Percentiles rank a stretch among this genome's conserved stretches.
These are phyloP conservation scores for Rhizoctonia solani DNA, from an alignment of 1,284 basidiomycete species.

Conservation along the genomic window DNA sequence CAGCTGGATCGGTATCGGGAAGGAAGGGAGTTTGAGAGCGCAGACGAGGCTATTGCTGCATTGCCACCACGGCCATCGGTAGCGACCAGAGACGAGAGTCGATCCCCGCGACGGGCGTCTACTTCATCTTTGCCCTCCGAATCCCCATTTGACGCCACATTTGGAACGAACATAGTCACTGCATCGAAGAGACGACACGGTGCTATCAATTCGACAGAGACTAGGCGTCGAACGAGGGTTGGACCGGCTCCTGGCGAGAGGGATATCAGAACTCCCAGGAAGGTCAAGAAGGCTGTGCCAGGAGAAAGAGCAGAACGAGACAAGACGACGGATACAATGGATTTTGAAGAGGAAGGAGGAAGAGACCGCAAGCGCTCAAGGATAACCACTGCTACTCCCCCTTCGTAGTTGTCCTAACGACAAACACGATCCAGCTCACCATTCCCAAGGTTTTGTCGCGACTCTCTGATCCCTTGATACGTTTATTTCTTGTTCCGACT, in stretches of 20 bases:
- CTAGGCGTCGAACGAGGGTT: too few relatives aligned
- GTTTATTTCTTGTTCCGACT: background rate
- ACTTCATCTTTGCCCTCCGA: slow-evolving; percentile 10
- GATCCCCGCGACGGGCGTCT: slow-evolving; percentile 26
- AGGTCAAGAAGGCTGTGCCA: slow-evolving; percentile 40
- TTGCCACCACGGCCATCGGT: slow-evolving; percentile 1
- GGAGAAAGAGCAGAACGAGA: slow-evolving; percentile 2
- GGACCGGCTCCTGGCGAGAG: too few relatives aligned
- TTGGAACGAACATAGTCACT: slow-evolving; percentile 16
- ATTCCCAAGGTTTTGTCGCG: too few relatives aligned
- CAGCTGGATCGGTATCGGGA: slow-evolving; percentile 53
- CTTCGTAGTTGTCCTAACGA: background rate
- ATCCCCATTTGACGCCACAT: slow-evolving; percentile 29
- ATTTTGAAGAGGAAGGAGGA: slow-evolving; percentile 48
- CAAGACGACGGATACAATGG: slow-evolving; percentile 45
- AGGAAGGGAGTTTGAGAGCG: slow-evolving; percentile 29
- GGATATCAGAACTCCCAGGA: too few relatives aligned
- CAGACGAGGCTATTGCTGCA: background rate
- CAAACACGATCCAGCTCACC: too few relatives aligned
- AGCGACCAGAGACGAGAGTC: background rate
- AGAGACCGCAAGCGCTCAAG: slow-evolving; percentile 47
- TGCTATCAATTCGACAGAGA: too few relatives aligned
- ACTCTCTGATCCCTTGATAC: too few relatives aligned
- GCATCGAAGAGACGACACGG: slow-evolving; percentile 49
- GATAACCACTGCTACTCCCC: too few relatives aligned